phyloP scores from a whole-genome alignment of 2,329 filamentous ascomycete genomes.

The Helicocarpus griseus region DNA sequence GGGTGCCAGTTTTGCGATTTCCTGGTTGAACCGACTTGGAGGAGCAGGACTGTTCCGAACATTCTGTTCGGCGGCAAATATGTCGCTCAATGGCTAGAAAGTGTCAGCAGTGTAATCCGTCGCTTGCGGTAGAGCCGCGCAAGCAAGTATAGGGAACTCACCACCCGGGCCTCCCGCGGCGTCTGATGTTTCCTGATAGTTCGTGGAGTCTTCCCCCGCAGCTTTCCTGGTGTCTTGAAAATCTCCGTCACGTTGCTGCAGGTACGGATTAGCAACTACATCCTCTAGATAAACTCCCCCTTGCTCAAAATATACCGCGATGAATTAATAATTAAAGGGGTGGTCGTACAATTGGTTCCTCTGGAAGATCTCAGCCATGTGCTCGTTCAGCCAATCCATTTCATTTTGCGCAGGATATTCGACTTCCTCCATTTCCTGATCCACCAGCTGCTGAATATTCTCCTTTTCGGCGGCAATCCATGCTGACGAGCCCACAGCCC shows the following conservation, averaged over 20 bases:
- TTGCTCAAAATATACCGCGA: too few species aligned
- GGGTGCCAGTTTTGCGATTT: conserved; percentile 24
- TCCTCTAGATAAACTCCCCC: conserved; percentile 1
- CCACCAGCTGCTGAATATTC: conserved; percentile 63
- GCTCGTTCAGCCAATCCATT: conserved; percentile 95
- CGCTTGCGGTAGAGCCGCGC: not conserved
- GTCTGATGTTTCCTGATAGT: conserved; percentile 30
- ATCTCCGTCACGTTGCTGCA: conserved; percentile 78
- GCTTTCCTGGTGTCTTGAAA: conserved; percentile 61
- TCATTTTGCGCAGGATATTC: conserved; percentile 87
- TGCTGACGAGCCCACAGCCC: conserved; percentile 64
- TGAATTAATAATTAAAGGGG: not conserved
- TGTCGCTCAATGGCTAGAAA: conserved; percentile 37
- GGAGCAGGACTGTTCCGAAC: conserved; percentile 24
- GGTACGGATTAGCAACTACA: conserved; percentile 5
- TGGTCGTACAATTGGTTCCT: conserved; percentile 67
- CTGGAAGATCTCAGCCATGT: conserved; percentile 91
- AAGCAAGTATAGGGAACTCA: conserved; percentile 19
- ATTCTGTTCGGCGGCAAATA: conserved; percentile 36
- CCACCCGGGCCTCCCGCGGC: conserved; percentile 27
- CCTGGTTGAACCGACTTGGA: conserved; percentile 25
- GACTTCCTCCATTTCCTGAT: conserved; percentile 85
- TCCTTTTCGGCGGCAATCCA: conserved; percentile 83
- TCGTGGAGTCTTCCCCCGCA: conserved; percentile 40
- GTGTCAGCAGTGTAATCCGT: conserved; percentile 6